phyloP scores from a whole-genome alignment of 2,329 filamentous ascomycete genomes.

The Monosporascus sp. region DNA sequence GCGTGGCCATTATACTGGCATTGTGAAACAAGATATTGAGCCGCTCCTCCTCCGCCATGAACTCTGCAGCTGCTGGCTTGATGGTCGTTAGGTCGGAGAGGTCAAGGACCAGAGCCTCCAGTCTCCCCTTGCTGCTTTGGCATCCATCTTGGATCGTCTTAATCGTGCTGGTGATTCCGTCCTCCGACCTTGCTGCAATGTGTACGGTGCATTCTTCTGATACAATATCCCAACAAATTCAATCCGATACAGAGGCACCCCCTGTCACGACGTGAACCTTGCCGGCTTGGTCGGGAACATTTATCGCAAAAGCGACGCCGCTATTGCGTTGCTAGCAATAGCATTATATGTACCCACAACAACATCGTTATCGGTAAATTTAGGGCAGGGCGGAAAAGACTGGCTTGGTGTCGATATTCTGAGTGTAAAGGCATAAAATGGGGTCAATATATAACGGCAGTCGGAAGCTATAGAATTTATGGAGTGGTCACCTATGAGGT shows the following conservation, averaged over 20 bases:
- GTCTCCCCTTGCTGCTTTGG: neutral
- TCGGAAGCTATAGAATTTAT: too few relatives aligned
- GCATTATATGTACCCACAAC: too few relatives aligned
- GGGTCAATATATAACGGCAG: too few relatives aligned
- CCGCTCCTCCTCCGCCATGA: neutral
- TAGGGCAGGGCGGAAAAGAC: conserved; percentile 3
- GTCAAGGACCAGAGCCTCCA: conserved; percentile 4
- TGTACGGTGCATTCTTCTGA: conserved; percentile 5
- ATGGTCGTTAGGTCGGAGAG: conserved; percentile 6
- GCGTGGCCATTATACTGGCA: conserved; percentile 2
- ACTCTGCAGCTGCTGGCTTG: neutral
- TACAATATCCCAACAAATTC: conserved; percentile 8
- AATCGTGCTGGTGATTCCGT: conserved; percentile 1
- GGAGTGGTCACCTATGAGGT: too few relatives aligned
- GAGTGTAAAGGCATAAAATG: neutral
- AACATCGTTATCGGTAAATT: conserved; percentile 9
- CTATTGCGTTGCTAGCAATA: too few relatives aligned
- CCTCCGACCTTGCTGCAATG: conserved; percentile 3
- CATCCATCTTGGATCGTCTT: conserved; percentile 1
- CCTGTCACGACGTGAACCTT: conserved; percentile 11
- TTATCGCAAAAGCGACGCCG: too few relatives aligned
- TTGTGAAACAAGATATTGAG: conserved; percentile 3
- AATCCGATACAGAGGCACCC: conserved; percentile 5
- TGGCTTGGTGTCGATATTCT: conserved; percentile 3
- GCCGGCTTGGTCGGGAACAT: conserved; percentile 7